Base-by-base conservation (phyloP, 306 rosid genomes). In the Begonia fuchsioides region DNA sequence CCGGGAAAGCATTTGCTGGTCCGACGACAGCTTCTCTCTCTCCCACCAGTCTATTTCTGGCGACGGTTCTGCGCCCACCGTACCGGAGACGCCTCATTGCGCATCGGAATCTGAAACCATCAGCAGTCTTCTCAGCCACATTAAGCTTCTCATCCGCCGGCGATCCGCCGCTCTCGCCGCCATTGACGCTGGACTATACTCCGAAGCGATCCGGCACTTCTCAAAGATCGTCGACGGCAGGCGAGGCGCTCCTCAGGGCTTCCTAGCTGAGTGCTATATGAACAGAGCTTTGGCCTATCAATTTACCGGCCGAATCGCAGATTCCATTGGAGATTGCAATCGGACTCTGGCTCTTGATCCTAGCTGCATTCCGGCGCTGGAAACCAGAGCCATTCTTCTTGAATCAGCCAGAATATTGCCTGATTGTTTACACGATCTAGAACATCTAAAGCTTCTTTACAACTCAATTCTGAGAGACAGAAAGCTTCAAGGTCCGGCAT, bases 131-230 rank as follows among this genome's bases (percentile, higher is more conserved):
- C 87, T 92, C 57, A 60, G 69, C 67, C 94, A 92, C 55, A 77
- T 85, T 40, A 92, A 92, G 67, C 84, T 85, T 53, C 86, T 82
- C 43, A 66, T 79, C 49, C 86, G 96, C 20, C 92, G 96, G 1
- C 77, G 87, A 3, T 66, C 94, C 0, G 93, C 98, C 0, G 98
- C 98, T 0, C 66, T 92, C 0, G 96, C 98, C 0, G 93, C 98
- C 48, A 87, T 82, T 0, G 87, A 85, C 1, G 94, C 95, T 0
- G 86, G 96, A 15, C 78, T 86, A 1, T 68, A 79, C 69, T 63
- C 96, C 0, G 98, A 92, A 62, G 88, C 98, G 61, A 79, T 92
- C 35, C 96, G 98, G 19, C 96, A 92, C 51, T 92, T 85, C 72
- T 64, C 77, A 9, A 92, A 92, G 69, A 85, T 92, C 0, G 69